Conservation (phyloP, 164 flowering plant species). For the Chimonanthus salicifolius region DNA sequence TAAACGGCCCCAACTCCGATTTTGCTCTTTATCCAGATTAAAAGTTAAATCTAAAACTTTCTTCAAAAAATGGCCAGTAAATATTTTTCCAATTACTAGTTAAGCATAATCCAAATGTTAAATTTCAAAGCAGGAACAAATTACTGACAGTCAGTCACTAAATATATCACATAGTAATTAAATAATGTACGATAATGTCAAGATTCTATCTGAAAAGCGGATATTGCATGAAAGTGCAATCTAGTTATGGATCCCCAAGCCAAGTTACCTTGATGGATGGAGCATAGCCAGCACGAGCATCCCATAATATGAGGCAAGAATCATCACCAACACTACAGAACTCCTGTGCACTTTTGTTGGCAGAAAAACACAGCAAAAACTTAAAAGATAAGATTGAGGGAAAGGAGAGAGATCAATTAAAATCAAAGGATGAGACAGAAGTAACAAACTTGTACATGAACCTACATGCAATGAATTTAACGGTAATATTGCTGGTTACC, state of each 20-base stretch:
- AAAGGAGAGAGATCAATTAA: not conserved
- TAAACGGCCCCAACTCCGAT: no score
- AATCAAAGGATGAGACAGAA: not conserved
- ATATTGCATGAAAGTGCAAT: not conserved
- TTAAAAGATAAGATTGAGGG: constrained; percentile 12
- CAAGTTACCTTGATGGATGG: constrained; percentile 67
- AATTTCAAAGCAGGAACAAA: not conserved
- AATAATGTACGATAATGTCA: not conserved
- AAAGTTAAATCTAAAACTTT: no score
- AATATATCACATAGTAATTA: not conserved
- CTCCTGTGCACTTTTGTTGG: constrained; percentile 71
- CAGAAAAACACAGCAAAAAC: not conserved
- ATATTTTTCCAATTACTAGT: no score
- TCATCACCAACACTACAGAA: constrained; percentile 99
- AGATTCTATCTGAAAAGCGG: not conserved
- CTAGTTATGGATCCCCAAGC: not conserved
- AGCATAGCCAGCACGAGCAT: constrained; percentile 69
- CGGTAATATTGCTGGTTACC: constrained; percentile 37
- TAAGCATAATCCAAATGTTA: not conserved
- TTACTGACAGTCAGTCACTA: not conserved
- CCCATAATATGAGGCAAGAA: constrained; percentile 96
- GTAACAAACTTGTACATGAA: not conserved
- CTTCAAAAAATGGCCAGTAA: no score
- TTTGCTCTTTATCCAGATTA: no score
- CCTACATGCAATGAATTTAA: not conserved